Evolutionary conservation across 1,139 yeast species (phyloP).

Genomic region (Hansenula anomala): DNA sequence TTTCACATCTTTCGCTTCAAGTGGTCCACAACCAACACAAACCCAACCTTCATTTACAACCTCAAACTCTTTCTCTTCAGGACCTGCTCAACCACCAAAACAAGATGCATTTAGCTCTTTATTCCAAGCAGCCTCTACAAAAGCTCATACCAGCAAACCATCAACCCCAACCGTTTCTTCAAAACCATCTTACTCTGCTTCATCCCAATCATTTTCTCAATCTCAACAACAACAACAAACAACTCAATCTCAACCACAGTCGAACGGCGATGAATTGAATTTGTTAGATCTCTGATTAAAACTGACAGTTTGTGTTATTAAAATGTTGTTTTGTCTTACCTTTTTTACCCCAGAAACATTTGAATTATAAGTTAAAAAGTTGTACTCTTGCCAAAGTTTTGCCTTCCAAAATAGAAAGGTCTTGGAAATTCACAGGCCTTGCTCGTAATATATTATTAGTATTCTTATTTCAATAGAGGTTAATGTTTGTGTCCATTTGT

Average conservation of each 20-base stretch:
- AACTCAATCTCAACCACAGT: constrained; percentile 8
- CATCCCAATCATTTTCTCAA: constrained; percentile 14
- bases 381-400: not conserved
- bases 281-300: constrained; percentile 33
- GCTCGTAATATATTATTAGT: too few species aligned
- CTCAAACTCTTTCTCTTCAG: constrained; percentile 25
- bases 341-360: too few species aligned
- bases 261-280: constrained; percentile 33
- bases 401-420: too few species aligned
- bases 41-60: constrained; percentile 4
- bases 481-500: too few species aligned
- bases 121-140: constrained; percentile 66
- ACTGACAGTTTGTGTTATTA: too few species aligned
- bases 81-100: constrained; percentile 33
- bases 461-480: too few species aligned
- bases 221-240: constrained; percentile 11
- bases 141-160: constrained; percentile 19
- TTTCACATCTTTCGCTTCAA: constrained; percentile 17
- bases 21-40: constrained; percentile 12
- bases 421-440: too few species aligned
- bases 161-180: constrained; percentile 6
- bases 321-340: too few species aligned
- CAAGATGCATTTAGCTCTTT: constrained; percentile 81
- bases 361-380: too few species aligned
- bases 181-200: constrained; percentile 10